Base-by-base conservation (phyloP, 441 rosid species). In the Croton setiger region DNA sequence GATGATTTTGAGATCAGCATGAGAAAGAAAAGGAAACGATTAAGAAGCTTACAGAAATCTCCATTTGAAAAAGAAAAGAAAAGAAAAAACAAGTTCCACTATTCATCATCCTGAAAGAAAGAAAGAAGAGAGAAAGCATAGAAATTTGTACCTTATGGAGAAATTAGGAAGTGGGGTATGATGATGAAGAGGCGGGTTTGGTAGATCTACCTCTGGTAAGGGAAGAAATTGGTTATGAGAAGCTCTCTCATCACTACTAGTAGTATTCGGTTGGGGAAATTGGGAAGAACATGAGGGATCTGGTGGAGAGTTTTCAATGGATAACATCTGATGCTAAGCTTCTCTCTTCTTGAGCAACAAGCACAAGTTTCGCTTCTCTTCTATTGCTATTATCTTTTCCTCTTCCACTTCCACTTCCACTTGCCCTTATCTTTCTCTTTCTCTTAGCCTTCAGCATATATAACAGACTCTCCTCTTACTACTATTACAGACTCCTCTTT, bases 241-340 rank as follows among this genome's bases (percentile, higher is more conserved):
- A 81, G 82, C 78, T 63, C 60, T 81, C 81, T 84, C 84, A 80
- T 71, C 69, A 66, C 64, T 73, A 76, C 78, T 72, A 72, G 63
- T 71, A 71, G 58, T 63, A 77, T 77, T 80, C 74, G 82, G 81
- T 49, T 80, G 88, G 54, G 77, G 78, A 75, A 81, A 68, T 74
- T 74, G 79, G 68, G 73, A 72, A 67, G 87, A 71, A 84, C 85
- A 80, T 67, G 90, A 70, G 68, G 90, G 92, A 92, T 88, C 91
- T 86, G 90, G 75, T 85, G 73, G 91, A 82, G 87, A 82, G 78
- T 77, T 85, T 86, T 90, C 89, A 84, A 78, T 71, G 90, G 95
- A 87, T 84, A 90, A 90, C 93, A 95, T 93, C 96, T 90, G 98
- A 90, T 72, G 92, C 74, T 76, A 85, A 82, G 83, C 87, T 81